Base-by-base conservation (phyloP, 768 basidiomycete genomes). In the Tulasnella sp. region DNA sequence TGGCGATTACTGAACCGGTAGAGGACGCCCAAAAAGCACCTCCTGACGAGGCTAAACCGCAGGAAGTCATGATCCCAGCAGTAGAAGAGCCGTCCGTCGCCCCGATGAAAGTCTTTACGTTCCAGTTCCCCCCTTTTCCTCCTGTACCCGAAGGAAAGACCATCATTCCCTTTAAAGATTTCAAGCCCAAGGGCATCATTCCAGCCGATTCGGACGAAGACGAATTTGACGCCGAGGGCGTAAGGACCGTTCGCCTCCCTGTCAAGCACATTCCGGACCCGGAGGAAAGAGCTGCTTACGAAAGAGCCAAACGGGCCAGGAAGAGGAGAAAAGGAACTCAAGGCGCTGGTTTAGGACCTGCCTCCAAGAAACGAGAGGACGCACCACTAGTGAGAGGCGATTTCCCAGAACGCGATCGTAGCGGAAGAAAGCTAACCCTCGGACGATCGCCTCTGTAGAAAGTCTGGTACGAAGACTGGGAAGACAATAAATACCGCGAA, bases 141-240 rank as follows among this genome's bases (percentile, higher is more conserved):
- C 29, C 72, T 22, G 78, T 80, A 26, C 86, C 85, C 0, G 74
- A 79, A 0, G 86, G 84, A 47, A 83, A 83, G 32, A 77, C 77
- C 0, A 84, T 90, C 77, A 80, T 84, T 73, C 81, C 88, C 0
- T 90, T 88, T 83, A 82, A 80, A 41, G 75, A 81, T 16, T 90
- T 88, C 81, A 82, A 82, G 75, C 85, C 88, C 5, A 76, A 77
- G 62, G 89, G 89, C 8, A 88, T 90, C 9, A 37, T 62, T 14
- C 39, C 71, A 37, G 71, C 71, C 14, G 59, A 62, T 29, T 62
- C 59, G 22, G 71, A 72, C 39, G 71, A 72, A 14, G 71, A 72
- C 17, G 71, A 65, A 42, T 26, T 72, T 9, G 71, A 72, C 41
- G 71, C 26, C 9, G 71, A 72, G 36, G 71, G 71, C 59, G 62